Evolutionary conservation across 2,329 filamentous ascomycete species (phyloP).

Genomic region (Neonectria sp.): DNA sequence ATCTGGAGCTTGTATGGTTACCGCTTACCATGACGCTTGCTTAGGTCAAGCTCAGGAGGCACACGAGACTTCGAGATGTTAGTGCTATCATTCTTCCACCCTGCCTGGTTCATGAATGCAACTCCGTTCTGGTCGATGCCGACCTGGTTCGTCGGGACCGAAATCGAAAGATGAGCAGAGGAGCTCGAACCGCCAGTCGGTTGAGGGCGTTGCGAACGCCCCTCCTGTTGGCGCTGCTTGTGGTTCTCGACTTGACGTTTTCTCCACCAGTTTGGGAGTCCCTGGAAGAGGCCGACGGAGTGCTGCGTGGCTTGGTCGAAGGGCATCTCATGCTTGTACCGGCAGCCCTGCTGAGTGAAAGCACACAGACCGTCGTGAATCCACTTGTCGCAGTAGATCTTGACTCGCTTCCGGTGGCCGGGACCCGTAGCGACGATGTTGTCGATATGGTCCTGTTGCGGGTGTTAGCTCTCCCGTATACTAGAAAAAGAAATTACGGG

Average conservation of each 20-base stretch:
- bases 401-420: conserved; percentile 64
- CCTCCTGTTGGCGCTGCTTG: conserved; percentile 21
- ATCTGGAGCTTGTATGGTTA: background rate
- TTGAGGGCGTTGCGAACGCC: conserved; percentile 38
- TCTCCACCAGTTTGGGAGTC: conserved; percentile 73
- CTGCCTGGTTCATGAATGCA: background rate
- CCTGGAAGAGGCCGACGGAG: conserved; percentile 79
- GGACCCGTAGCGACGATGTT: conserved; percentile 51
- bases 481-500: background rate
- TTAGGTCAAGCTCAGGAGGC: background rate
- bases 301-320: conserved; percentile 75
- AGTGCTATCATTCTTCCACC: conserved; percentile 18
- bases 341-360: conserved; percentile 88
- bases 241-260: conserved; percentile 65
- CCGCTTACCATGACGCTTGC: conserved; percentile 12
- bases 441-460: conserved; percentile 52
- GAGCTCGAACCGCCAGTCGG: conserved; percentile 8
- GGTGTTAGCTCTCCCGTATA: conserved; percentile 23
- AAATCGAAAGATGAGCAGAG: background rate
- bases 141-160: background rate
- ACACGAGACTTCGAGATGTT: background rate
- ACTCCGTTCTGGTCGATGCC: background rate
- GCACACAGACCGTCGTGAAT: conserved; percentile 88
- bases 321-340: conserved; percentile 94
- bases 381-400: conserved; percentile 92